A percentile compares a stretch with the other conserved stretches of the same genome.
Evolutionary conservation across 2,329 filamentous ascomycete genomes (phyloP).

Genomic region (Monilinia vaccinii-corymbosi): DNA sequence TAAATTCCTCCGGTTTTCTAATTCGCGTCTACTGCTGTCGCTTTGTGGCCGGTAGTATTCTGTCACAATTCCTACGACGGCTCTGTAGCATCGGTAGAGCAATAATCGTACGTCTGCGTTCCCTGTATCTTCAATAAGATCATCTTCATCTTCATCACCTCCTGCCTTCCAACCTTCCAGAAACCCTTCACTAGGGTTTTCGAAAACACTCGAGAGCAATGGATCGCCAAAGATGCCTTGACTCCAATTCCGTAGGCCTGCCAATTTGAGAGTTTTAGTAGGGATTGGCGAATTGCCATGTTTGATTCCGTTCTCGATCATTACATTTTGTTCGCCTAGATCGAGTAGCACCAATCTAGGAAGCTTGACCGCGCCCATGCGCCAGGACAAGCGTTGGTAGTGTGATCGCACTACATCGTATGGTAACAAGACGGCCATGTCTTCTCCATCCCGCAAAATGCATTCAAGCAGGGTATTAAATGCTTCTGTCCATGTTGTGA

Average conservation of each 20-base stretch:
- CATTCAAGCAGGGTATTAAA: slow-evolving; percentile 49
- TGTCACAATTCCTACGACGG: slow-evolving; percentile 41
- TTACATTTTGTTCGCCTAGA: slow-evolving; percentile 40
- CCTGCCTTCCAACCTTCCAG: slow-evolving; percentile 35
- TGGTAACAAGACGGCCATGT: slow-evolving; percentile 47
- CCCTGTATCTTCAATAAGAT: slow-evolving; percentile 36
- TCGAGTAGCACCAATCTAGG: slow-evolving; percentile 48
- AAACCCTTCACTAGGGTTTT: slow-evolving; percentile 37
- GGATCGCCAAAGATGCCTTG: slow-evolving; percentile 52
- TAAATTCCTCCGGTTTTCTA: slow-evolving; percentile 43
- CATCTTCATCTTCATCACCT: slow-evolving; percentile 21
- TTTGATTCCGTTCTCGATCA: slow-evolving; percentile 31
- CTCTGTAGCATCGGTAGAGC: slow-evolving; percentile 51
- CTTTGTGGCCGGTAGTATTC: slow-evolving; percentile 45
- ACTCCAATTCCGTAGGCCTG: slow-evolving; percentile 49
- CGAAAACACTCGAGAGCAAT: slow-evolving; percentile 42
- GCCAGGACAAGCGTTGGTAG: slow-evolving; percentile 39
- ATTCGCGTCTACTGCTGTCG: slow-evolving; percentile 41
- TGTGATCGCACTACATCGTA: slow-evolving; percentile 46
- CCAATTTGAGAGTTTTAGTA: slow-evolving; percentile 29
- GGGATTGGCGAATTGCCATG: slow-evolving; percentile 5
- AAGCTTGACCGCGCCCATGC: slow-evolving; percentile 43
- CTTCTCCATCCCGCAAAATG: slow-evolving; percentile 50
- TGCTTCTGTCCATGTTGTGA: slow-evolving; percentile 43
- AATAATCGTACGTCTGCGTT: slow-evolving; percentile 40